Evolutionary conservation across 805 yeast genomes (phyloP).

Genomic region (Ogataea ganodermae): DNA sequence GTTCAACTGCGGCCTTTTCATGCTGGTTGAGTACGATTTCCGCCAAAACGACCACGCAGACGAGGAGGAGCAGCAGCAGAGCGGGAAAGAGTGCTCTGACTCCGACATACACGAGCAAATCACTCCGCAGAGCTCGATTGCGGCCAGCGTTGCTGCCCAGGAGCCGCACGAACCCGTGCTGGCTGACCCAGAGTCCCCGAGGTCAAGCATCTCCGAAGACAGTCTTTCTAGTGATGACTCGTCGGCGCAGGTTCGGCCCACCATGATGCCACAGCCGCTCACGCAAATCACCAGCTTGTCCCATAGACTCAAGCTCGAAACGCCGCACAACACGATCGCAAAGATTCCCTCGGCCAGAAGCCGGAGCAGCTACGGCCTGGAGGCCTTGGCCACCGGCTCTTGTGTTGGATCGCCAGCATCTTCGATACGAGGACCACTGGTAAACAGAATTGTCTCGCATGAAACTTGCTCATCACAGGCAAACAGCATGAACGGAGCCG

Average conservation of each 20-base stretch:
- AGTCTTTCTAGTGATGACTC: constrained; percentile 18
- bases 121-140: background rate
- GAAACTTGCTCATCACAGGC: constrained; percentile 8
- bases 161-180: background rate
- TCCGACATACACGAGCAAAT: background rate
- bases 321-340: constrained; percentile 20
- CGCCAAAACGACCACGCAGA: constrained; percentile 29
- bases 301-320: background rate
- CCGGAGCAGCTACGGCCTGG: constrained; percentile 9
- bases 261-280: constrained; percentile 20
- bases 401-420: background rate
- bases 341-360: constrained; percentile 37
- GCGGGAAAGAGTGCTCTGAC: background rate
- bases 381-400: constrained; percentile 2
- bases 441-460: constrained; percentile 9
- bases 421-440: background rate
- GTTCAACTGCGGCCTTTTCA: constrained; percentile 54
- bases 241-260: background rate
- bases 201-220: constrained; percentile 15
- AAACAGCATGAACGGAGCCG: constrained; percentile 9
- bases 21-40: constrained; percentile 53
- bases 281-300: constrained; percentile 5
- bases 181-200: constrained; percentile 19
- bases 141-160: background rate
- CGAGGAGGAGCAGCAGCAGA: constrained; percentile 3